Conservation (phyloP, 371 early-diverging fungal species). For the Rhizopus delemar region DNA sequence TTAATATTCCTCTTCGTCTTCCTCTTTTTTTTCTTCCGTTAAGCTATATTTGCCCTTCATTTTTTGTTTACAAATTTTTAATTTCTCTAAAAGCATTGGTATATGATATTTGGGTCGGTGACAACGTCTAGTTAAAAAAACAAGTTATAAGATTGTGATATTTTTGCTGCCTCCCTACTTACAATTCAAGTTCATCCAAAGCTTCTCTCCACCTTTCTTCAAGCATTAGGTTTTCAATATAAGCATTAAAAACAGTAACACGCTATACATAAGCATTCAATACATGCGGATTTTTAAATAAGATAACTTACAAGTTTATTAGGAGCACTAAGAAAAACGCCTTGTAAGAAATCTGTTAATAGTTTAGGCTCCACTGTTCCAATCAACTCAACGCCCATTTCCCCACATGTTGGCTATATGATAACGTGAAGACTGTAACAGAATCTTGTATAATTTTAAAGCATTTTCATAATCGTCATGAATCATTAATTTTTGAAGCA, state of each 20-base stretch:
- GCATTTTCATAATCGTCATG: not conserved
- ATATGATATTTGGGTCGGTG: not conserved
- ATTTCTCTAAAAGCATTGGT: not conserved
- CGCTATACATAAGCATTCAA: not conserved
- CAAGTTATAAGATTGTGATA: not conserved
- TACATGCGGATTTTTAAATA: not conserved
- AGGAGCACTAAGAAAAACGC: not conserved
- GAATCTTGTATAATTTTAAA: constrained; percentile 1
- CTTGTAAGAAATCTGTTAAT: not conserved
- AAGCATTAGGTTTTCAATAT: constrained; percentile 3
- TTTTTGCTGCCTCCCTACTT: not conserved
- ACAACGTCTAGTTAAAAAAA: not conserved
- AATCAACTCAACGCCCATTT: not conserved
- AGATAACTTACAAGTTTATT: not conserved
- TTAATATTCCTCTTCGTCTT: not conserved
- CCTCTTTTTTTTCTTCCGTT: not conserved
- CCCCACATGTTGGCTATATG: not conserved
- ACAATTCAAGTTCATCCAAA: not conserved
- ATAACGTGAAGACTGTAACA: not conserved
- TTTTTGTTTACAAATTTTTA: not conserved
- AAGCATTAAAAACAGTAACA: not conserved
- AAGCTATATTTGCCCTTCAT: not conserved
- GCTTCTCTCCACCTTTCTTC: constrained; percentile 1
- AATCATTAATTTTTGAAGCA: not conserved
- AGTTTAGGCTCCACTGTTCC: not conserved